Percentiles rank a stretch among this genome's conserved stretches.
Conservation (phyloP, 2,329 filamentous ascomycete species). For the Cryphonectria naterciae region DNA sequence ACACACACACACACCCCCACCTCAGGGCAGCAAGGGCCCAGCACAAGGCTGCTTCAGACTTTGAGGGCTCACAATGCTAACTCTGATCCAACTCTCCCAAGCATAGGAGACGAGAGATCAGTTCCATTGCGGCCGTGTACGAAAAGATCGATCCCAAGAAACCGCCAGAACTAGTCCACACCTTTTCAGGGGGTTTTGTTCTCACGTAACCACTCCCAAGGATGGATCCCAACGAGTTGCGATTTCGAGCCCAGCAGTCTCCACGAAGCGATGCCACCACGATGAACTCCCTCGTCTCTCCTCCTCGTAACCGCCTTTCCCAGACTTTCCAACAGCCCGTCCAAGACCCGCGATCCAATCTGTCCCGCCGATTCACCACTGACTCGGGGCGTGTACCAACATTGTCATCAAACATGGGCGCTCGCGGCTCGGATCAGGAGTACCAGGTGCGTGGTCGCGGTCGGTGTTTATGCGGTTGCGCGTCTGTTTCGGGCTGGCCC, state of each 20-base stretch:
- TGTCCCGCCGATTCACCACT: slow-evolving; percentile 92
- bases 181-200: slow-evolving; percentile 36
- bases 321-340: slow-evolving; percentile 52
- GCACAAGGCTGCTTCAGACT: slow-evolving; percentile 18
- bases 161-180: slow-evolving; percentile 52
- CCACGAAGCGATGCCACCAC: slow-evolving; percentile 76
- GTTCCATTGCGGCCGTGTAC: slow-evolving; percentile 46
- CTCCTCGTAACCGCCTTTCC: slow-evolving; percentile 70
- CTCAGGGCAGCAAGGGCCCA: slow-evolving; percentile 24
- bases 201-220: slow-evolving; percentile 44
- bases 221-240: slow-evolving; percentile 72
- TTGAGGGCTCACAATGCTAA: slow-evolving; percentile 24
- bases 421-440: slow-evolving; percentile 56
- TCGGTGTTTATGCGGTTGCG: slow-evolving; percentile 20
- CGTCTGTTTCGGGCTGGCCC: slow-evolving; percentile 20
- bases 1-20: slow-evolving; percentile 19
- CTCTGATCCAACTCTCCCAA: slow-evolving; percentile 30
- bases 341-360: slow-evolving; percentile 73
- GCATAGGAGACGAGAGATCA: slow-evolving; percentile 44
- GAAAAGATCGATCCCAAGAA: slow-evolving; percentile 68
- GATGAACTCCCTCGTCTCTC: slow-evolving; percentile 75
- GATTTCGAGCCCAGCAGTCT: slow-evolving; percentile 77
- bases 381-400: slow-evolving; percentile 84
- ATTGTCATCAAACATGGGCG: slow-evolving; percentile 64
- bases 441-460: slow-evolving; percentile 34